Base-by-base conservation (phyloP, 2,329 filamentous ascomycete species). In the Hypoxylon rubiginosum region DNA sequence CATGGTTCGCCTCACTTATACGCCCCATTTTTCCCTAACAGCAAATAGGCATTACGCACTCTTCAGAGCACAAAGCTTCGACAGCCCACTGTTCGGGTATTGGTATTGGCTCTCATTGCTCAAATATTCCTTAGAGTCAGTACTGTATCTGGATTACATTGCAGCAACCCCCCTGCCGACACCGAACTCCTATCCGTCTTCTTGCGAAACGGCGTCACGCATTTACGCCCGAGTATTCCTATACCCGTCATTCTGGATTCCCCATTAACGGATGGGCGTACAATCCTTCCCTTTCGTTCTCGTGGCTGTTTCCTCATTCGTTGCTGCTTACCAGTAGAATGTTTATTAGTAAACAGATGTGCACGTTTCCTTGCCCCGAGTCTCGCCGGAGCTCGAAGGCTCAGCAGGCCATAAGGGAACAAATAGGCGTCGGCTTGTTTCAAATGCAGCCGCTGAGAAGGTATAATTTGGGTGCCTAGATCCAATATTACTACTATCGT, bases 1-100 rank as follows among this genome's bases (percentile, higher is more conserved):
- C 60, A 67, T 66, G 67, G 72, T 72, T 70, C 73, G 73, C 73
- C 73, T 75, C 73, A 74, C 73, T 75, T 74, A 66, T 59, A 65
- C 71, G 73, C 73, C 73, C 73, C 70, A 57, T 74, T 74, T 74
- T 71, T 67, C 50, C 26, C 48, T 19, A 17, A 54, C 50, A 46
- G 64, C 69, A 65, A 71, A 71, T 71, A 52, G 53, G 59, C 58
- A 54, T 52, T 34, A 36, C 34, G 48, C 52, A 61, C 50, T 66
- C 24, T 24, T 34, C 24, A 65, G 46, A 55, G 45, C 39, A 69
- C 62, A 65, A 51, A 58, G 43, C 50, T 61, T 62, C 49, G 49
- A 62, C 51, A 63, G 61, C 54, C 67, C 65, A 65, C 62, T 58
- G 65, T 39, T 56, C 41, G 41, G 53, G 46, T 58, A 53, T 58